Evolutionary conservation across 1,284 basidiomycete genomes (phyloP).

Genomic region (Cryptococcus wingfieldii): DNA sequence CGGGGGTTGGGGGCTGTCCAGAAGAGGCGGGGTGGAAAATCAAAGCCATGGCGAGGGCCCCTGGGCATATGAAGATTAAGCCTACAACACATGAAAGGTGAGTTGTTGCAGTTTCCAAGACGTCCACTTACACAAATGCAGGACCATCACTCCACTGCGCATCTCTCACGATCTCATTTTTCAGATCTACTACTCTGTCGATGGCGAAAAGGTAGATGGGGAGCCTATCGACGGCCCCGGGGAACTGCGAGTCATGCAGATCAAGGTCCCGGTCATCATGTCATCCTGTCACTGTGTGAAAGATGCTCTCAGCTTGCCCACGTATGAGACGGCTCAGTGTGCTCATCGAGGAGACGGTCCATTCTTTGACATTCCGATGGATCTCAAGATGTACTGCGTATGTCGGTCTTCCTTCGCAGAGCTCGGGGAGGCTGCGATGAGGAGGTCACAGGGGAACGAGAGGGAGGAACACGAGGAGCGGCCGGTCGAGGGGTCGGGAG

Average conservation of each 20-base stretch:
- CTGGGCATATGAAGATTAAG: constrained; percentile 43
- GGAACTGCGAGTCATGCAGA: constrained; percentile 38
- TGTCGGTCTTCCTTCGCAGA: constrained; percentile 36
- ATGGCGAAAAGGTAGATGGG: constrained; percentile 31
- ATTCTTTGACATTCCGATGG: constrained; percentile 14
- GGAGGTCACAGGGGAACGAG: constrained; percentile 16
- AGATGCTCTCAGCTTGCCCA: constrained; percentile 34
- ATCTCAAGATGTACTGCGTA: constrained; percentile 20
- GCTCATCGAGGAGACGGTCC: constrained; percentile 21
- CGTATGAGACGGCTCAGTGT: constrained; percentile 26
- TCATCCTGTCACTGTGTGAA: constrained; percentile 40
- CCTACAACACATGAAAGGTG: constrained; percentile 44
- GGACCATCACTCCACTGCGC: constrained; percentile 45
- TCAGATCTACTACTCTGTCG: constrained; percentile 45
- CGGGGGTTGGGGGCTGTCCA: constrained; percentile 23
- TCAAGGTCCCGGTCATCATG: constrained; percentile 34
- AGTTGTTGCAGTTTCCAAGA: constrained; percentile 7
- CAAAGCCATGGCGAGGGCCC: constrained; percentile 37
- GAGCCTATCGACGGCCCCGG: constrained; percentile 33
- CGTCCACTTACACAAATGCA: constrained; percentile 10
- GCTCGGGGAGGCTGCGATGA: constrained; percentile 32
- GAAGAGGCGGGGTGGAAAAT: constrained; percentile 25
- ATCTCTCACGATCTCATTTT: constrained; percentile 39
- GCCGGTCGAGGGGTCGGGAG: too few relatives aligned
- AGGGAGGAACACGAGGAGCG: constrained; percentile 14